These are phyloP conservation scores for Penicillium sp. DNA, from an alignment of 2,329 filamentous ascomycete species.

Conservation along the genomic window DNA sequence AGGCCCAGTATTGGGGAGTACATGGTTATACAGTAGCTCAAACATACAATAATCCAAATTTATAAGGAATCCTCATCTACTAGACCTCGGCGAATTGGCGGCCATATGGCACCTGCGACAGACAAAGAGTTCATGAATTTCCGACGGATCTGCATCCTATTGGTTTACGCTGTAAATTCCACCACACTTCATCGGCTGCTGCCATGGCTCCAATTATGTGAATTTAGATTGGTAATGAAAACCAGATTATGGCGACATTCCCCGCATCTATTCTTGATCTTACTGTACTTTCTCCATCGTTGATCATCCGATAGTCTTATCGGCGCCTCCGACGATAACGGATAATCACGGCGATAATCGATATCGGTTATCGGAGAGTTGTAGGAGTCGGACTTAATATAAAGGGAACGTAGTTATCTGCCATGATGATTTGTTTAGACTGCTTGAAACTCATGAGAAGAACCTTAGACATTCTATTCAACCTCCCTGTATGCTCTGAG, in stretches of 20 bases:
- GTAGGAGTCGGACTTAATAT: not conserved
- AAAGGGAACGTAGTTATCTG: not conserved
- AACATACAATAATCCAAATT: no score
- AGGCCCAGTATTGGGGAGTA: no score
- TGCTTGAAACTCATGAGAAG: not conserved
- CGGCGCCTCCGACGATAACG: slow-evolving; percentile 7
- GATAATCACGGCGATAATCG: slow-evolving; percentile 13
- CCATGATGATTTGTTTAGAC: not conserved
- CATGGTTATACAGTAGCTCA: no score
- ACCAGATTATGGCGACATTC: not conserved
- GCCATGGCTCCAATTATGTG: not conserved
- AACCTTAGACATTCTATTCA: not conserved
- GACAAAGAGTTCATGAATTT: not conserved
- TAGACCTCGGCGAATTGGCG: no score
- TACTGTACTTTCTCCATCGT: not conserved
- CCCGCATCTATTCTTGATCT: not conserved
- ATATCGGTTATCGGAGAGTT: not conserved
- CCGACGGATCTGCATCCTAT: slow-evolving; percentile 7
- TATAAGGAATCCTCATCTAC: no score
- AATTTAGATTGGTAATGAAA: not conserved
- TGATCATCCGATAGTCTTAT: not conserved
- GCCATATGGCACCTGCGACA: not conserved
- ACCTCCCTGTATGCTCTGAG: not conserved
- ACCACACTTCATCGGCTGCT: not conserved
- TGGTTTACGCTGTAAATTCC: not conserved